These are phyloP conservation scores for Sugiyamaella americana DNA, from an alignment of 805 yeast genomes.

Conservation along the genomic window DNA sequence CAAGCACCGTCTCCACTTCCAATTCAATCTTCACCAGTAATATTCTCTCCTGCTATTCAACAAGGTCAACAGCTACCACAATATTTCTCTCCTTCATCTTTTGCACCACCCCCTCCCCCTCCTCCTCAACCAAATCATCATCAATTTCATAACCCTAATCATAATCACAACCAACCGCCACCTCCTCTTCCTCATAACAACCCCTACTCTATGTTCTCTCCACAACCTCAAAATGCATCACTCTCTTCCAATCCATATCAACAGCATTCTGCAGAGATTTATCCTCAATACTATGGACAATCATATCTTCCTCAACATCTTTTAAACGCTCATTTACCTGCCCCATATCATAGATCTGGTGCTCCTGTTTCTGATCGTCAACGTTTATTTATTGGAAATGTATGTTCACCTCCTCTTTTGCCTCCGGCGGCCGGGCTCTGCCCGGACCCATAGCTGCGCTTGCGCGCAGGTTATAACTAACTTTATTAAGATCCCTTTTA, in stretches of 20 bases:
- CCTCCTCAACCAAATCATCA: conserved; percentile 12
- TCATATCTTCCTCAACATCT: neutral
- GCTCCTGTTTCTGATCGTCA: conserved; percentile 11
- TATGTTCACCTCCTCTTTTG: conserved; percentile 1
- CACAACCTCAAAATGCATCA: neutral
- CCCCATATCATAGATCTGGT: neutral
- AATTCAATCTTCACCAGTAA: conserved; percentile 1
- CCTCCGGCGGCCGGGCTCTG: no score
- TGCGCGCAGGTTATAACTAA: neutral
- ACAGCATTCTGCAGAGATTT: neutral
- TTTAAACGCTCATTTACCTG: neutral
- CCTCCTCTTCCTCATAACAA: neutral
- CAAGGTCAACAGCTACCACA: neutral
- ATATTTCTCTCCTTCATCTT: no score
- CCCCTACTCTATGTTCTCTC: neutral
- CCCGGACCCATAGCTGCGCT: no score
- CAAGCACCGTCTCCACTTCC: conserved; percentile 9
- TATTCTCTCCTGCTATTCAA: conserved; percentile 8
- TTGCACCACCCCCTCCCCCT: conserved; percentile 9
- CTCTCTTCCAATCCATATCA: neutral
- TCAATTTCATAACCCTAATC: conserved; percentile 25
- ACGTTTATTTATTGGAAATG: conserved; percentile 32
- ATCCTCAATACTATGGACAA: neutral
- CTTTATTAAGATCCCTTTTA: conserved; percentile 23
- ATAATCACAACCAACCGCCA: neutral